Evolutionary conservation across 495 filamentous ascomycete species (phyloP).

Genomic region (Aspergillus funiculosus): DNA sequence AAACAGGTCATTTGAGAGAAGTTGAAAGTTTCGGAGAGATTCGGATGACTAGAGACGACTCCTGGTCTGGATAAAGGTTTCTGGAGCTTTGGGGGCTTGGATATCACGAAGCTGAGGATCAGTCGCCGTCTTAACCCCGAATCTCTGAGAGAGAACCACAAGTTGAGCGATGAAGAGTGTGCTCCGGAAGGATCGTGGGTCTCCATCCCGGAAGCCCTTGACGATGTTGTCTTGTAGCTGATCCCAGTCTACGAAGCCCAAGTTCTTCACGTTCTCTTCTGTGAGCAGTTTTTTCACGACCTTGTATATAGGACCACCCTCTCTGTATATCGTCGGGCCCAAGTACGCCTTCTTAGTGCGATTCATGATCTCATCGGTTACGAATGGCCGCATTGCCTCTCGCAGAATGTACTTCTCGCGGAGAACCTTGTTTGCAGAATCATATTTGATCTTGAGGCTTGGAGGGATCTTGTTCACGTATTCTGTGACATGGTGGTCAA

Average conservation of each 20-base stretch:
- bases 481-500: slow-evolving; percentile 48
- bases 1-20: too few species aligned
- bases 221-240: slow-evolving; percentile 19
- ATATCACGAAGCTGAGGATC: background rate
- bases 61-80: background rate
- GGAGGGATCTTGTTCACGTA: slow-evolving; percentile 47
- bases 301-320: slow-evolving; percentile 34
- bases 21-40: background rate
- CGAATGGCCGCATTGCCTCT: slow-evolving; percentile 43
- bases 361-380: slow-evolving; percentile 47
- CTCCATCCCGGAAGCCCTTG: slow-evolving; percentile 29
- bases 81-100: too few species aligned
- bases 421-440: slow-evolving; percentile 22
- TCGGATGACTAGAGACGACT: background rate
- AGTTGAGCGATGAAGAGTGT: slow-evolving; percentile 13
- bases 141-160: slow-evolving; percentile 16
- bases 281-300: slow-evolving; percentile 33
- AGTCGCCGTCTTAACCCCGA: slow-evolving; percentile 14
- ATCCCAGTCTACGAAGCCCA: slow-evolving; percentile 37
- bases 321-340: slow-evolving; percentile 29
- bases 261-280: slow-evolving; percentile 33
- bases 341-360: slow-evolving; percentile 42
- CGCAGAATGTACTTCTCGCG: slow-evolving; percentile 48
- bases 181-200: slow-evolving; percentile 8
- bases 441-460: slow-evolving; percentile 41